These are phyloP conservation scores for Dacryopinax spathularia DNA, from an alignment of 768 basidiomycete genomes.

Conservation along the genomic window DNA sequence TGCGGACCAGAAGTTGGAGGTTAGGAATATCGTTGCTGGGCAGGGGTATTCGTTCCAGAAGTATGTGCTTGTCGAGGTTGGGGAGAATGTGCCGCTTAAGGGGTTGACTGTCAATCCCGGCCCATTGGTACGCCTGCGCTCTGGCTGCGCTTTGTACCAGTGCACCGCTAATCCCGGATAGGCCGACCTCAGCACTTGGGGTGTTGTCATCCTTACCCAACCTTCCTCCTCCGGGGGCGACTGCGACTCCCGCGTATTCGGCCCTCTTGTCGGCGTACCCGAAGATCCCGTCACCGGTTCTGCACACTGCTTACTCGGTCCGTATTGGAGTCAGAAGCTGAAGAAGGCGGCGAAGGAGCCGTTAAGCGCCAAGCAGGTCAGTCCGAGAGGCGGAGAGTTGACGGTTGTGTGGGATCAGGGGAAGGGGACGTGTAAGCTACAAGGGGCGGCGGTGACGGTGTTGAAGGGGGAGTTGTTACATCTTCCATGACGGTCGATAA, in stretches of 20 bases:
- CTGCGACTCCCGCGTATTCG: constrained; percentile 24
- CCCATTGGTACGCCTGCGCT: neutral
- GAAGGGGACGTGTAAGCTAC: neutral
- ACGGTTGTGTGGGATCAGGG: constrained; percentile 24
- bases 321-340: constrained; percentile 17
- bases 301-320: constrained; percentile 18
- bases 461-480: neutral
- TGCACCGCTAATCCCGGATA: too few species aligned
- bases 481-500: neutral
- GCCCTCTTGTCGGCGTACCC: constrained; percentile 11
- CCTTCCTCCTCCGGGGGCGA: constrained; percentile 8
- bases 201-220: constrained; percentile 14
- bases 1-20: neutral
- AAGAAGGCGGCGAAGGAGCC: constrained; percentile 11
- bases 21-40: neutral
- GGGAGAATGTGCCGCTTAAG: neutral
- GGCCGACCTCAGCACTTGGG: neutral
- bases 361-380: constrained; percentile 37
- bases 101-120: neutral
- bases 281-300: constrained; percentile 26
- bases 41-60: neutral
- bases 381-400: constrained; percentile 35
- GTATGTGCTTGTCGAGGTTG: neutral
- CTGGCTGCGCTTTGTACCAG: too few species aligned
- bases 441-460: neutral